phyloP scores from a whole-genome alignment of 2,329 filamentous ascomycete species.

The Colletotrichum filicis region DNA sequence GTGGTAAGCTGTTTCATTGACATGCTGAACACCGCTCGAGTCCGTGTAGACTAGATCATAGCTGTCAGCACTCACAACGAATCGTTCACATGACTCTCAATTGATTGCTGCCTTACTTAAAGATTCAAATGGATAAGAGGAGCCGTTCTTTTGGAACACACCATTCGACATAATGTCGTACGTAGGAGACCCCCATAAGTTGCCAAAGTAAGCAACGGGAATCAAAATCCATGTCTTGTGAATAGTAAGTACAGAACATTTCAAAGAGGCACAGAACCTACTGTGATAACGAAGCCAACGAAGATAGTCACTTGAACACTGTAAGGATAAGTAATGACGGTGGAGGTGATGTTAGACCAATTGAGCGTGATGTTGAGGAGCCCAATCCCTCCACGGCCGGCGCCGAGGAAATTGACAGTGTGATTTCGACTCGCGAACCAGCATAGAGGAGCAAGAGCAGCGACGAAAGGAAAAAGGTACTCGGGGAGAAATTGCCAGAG shows the following conservation, averaged over 20 bases:
- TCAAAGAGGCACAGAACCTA: background rate
- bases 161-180: conserved; percentile 68
- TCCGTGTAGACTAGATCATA: conserved; percentile 22
- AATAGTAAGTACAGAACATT: background rate
- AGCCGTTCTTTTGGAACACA: conserved; percentile 49
- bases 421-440: conserved; percentile 70
- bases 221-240: conserved; percentile 66
- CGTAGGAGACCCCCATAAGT: conserved; percentile 55
- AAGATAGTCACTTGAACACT: conserved; percentile 68
- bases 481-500: conserved; percentile 73
- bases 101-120: conserved; percentile 38
- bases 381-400: conserved; percentile 71
- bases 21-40: conserved; percentile 20
- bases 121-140: conserved; percentile 26
- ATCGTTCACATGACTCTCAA: background rate
- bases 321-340: conserved; percentile 63
- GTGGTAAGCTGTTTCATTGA: conserved; percentile 58
- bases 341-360: conserved; percentile 69
- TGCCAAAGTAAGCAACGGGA: conserved; percentile 68
- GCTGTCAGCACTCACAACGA: background rate
- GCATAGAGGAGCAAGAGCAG: conserved; percentile 70
- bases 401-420: conserved; percentile 69
- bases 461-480: conserved; percentile 68
- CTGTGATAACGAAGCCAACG: conserved; percentile 58
- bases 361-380: conserved; percentile 69